Base-by-base conservation (phyloP, 306 rosid genomes). In the Castanospermum australe region DNA sequence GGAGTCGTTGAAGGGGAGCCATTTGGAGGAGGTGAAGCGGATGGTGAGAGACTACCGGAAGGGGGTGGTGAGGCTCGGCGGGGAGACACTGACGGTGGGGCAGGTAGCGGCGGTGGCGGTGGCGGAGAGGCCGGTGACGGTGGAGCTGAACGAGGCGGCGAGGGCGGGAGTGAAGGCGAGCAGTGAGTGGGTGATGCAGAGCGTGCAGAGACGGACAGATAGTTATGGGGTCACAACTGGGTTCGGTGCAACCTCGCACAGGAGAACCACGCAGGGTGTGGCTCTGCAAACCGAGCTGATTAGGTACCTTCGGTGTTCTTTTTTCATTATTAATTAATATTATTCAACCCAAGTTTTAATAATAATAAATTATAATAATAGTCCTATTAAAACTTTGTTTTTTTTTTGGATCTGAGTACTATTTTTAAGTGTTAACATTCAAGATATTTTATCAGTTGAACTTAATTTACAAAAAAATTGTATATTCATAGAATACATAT, bases 161-260 rank as follows among this genome's bases (percentile, higher is more conserved):
- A 77, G 89, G 67, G 84, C 81, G 5, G 79, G 87, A 5, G 93
- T 89, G 22, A 77, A 89, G 76, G 93, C 89, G 41, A 89, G 93
- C 42, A 89, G 93, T 35, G 90, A 88, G 11, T 89, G 93, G 93
- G 93, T 89, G 39, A 85, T 87, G 87, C 90, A 89, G 4, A 87
- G 88, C 50, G 67, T 87, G 87, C 77, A 35, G 24, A 89, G 79
- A 44, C 91, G 93, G 2, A 85, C 85, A 0, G 93, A 89, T 54
- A 87, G 91, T 51, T 89, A 89, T 14, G 93, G 91, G 14, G 87
- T 89, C 48, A 89, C 93, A 54, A 89, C 91, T 35, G 91, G 93
- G 0, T 85, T 89, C 60, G 93, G 93, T 77, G 89, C 93, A 0
- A 89, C 89, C 5, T 89, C 93, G 1, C 91, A 89, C 39, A 61